Percentiles rank a stretch among this genome's conserved stretches.
These are phyloP conservation scores for Aspergillus sclerotioniger DNA, from an alignment of 495 filamentous ascomycete genomes.

Conservation along the genomic window DNA sequence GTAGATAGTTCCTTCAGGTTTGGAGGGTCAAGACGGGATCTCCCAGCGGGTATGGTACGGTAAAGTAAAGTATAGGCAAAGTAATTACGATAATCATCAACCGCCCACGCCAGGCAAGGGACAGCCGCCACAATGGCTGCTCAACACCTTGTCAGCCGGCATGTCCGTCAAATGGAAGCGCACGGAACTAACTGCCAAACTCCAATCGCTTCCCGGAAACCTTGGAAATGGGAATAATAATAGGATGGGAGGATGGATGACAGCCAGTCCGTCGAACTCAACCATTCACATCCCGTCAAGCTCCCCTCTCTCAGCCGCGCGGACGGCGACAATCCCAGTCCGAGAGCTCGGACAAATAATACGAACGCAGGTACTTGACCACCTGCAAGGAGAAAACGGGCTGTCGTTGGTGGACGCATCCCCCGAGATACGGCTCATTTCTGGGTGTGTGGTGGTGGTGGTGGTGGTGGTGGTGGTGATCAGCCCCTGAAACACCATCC, in stretches of 20 bases:
- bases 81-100: no score
- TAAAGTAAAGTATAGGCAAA: no score
- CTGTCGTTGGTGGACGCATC: slow-evolving; percentile 12
- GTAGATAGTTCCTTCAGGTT: not conserved
- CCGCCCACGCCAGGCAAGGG: not conserved
- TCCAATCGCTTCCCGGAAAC: not conserved
- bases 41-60: not conserved
- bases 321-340: not conserved
- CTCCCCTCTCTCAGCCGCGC: not conserved
- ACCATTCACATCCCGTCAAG: not conserved
- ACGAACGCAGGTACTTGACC: not conserved
- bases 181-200: not conserved
- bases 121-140: not conserved
- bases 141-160: not conserved
- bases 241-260: not conserved
- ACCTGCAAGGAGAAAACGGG: slow-evolving; percentile 21
- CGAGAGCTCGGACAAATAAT: not conserved
- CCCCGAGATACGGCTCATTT: slow-evolving; percentile 1
- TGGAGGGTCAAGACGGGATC: not conserved
- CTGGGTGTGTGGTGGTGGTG: slow-evolving; percentile 1
- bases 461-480: no score
- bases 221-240: no score
- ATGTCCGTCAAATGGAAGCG: not conserved
- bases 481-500: slow-evolving; percentile 19
- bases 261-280: not conserved